These are phyloP conservation scores for Coriaria nepalensis DNA, from an alignment of 306 rosid species.

Conservation along the genomic window DNA sequence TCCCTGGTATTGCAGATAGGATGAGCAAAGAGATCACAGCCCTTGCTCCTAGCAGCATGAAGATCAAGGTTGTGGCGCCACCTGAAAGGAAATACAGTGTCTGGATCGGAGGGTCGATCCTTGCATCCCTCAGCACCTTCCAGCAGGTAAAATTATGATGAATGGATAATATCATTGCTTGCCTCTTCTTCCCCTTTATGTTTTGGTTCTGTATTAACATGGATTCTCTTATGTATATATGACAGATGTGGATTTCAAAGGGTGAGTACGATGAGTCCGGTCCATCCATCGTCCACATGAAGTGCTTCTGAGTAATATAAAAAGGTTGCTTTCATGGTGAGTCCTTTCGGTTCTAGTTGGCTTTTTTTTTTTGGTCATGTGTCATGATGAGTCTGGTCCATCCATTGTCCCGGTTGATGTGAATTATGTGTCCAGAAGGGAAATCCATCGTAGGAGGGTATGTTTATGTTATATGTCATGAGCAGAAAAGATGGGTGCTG, in stretches of 20 bases:
- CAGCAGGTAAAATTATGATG: conserved; percentile 52
- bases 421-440: conserved; percentile 32
- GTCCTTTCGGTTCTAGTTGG: conserved; percentile 52
- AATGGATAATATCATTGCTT: not conserved
- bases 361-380: conserved; percentile 60
- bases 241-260: conserved; percentile 95
- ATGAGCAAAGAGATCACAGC: conserved; percentile 99
- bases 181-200: not conserved
- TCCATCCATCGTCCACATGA: conserved; percentile 94
- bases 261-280: conserved; percentile 94
- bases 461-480: not conserved
- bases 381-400: conserved; percentile 47
- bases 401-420: conserved; percentile 29
- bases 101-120: conserved; percentile 99
- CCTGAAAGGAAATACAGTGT: conserved; percentile 97
- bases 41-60: conserved; percentile 99
- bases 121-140: conserved; percentile 99
- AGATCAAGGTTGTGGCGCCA: conserved; percentile 97
- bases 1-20: conserved; percentile 94
- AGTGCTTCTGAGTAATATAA: conserved; percentile 63
- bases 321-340: conserved; percentile 41
- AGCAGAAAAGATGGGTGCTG: not conserved
- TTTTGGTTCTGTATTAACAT: not conserved
- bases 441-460: conserved; percentile 26
- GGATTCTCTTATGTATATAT: not conserved